These are phyloP conservation scores for Paecilomyces variotii DNA, from an alignment of 2,329 filamentous ascomycete genomes.

Conservation along the genomic window DNA sequence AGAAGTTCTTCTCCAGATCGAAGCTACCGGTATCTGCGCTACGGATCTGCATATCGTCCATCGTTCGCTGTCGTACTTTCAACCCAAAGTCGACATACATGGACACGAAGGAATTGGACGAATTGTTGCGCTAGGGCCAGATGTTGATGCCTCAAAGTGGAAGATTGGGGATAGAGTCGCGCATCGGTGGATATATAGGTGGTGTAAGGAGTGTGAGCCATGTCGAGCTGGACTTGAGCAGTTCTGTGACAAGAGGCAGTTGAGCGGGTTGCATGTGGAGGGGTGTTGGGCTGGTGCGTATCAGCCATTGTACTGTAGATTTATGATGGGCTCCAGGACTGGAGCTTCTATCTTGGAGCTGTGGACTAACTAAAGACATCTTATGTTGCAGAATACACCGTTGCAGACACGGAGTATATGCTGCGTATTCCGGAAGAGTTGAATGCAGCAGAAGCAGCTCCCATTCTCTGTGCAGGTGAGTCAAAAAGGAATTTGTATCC, in stretches of 20 bases:
- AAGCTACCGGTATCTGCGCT: constrained; percentile 32
- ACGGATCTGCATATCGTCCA: constrained; percentile 28
- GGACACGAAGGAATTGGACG: constrained; percentile 42
- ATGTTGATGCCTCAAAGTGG: constrained; percentile 15
- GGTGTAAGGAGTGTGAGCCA: constrained; percentile 13
- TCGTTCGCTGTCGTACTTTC: constrained; percentile 28
- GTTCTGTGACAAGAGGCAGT: constrained; percentile 8
- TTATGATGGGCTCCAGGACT: too few relatives aligned
- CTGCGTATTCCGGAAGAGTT: constrained; percentile 12
- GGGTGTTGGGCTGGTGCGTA: constrained; percentile 9
- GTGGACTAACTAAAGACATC: too few relatives aligned
- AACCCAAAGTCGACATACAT: constrained; percentile 25
- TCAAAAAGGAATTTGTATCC: neutral
- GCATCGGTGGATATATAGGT: constrained; percentile 12
- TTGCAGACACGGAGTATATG: constrained; percentile 10
- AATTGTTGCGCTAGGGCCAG: constrained; percentile 30
- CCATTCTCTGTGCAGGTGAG: constrained; percentile 15
- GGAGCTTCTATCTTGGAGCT: too few relatives aligned
- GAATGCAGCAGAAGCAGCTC: constrained; percentile 10
- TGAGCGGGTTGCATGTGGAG: constrained; percentile 10
- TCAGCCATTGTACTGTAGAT: neutral
- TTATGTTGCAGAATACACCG: constrained; percentile 10
- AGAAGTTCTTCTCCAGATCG: constrained; percentile 29
- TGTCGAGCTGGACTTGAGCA: constrained; percentile 11
- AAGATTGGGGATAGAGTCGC: constrained; percentile 17